Base-by-base conservation (phyloP, 306 rosid genomes). In the Vicia faba region DNA sequence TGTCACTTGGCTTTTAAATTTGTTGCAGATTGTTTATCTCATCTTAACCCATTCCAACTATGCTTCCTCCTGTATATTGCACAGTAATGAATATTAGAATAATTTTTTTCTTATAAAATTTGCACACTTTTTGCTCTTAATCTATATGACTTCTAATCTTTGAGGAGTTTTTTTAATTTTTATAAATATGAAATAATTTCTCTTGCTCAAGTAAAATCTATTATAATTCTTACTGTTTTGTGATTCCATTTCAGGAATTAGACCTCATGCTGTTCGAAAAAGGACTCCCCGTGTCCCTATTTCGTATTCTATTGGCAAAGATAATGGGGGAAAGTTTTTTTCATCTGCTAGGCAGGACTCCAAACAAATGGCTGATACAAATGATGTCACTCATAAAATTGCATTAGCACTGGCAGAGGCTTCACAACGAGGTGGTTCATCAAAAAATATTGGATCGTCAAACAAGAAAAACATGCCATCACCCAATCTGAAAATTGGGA, bases 261-360 rank as follows among this genome's bases (percentile, higher is more conserved):
- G 76, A 74, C 86, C 95, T 70, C 99, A 86, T 72, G 95, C 90
- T 67, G 99, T 93, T 75, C 82, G 95, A 50, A 93, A 93, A 78
- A 85, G 97, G 79, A 93, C 99, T 66, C 99, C 97, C 18, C 96
- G 97, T 11, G 80, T 93, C 64, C 96, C 97, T 29, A 86, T 93
- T 64, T 79, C 92, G 54, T 68, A 72, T 80, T 73, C 95, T 56
- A 69, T 54, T 36, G 86, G 82, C 58, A 90, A 84, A 78, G 91
- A 88, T 84, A 71, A 70, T 54, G 83, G 75, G 12, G 86, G 84
- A 60, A 87, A 71, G 80, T 26, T 66, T 48, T 68, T 77, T 83
- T 81, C 96, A 66, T 81, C 87, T 19, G 81, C 86, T 16, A 84
- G 90, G 81, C 85, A 54, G 79, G 71, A 71, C 71, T 60, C 71